These are phyloP conservation scores for Stereocaulon alpinum DNA, from an alignment of 495 filamentous ascomycete species.

Conservation along the genomic window DNA sequence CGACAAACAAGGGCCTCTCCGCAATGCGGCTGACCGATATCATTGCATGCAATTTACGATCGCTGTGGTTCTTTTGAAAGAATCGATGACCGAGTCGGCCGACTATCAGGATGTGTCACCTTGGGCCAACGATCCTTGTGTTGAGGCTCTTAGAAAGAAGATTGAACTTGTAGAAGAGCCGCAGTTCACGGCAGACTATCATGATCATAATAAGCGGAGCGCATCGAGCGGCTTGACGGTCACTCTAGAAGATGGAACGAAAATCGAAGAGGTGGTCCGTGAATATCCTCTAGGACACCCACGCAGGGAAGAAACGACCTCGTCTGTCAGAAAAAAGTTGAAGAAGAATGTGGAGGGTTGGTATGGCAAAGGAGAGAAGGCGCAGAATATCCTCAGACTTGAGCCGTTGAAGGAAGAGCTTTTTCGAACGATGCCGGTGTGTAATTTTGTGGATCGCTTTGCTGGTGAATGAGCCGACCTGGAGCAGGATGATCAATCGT, in stretches of 20 bases:
- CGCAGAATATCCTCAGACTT: constrained; percentile 41
- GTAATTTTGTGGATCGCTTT: constrained; percentile 7
- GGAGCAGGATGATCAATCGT: too few species aligned
- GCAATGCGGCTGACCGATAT: constrained; percentile 42
- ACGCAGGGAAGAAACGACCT: constrained; percentile 63
- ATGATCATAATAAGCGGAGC: constrained; percentile 25
- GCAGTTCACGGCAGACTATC: constrained; percentile 30
- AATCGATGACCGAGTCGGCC: constrained; percentile 20
- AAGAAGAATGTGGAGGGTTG: constrained; percentile 61
- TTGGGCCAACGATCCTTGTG: constrained; percentile 24
- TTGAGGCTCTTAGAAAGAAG: constrained; percentile 26
- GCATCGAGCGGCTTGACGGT: constrained; percentile 23
- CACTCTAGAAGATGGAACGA: constrained; percentile 24
- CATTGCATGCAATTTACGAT: constrained; percentile 52
- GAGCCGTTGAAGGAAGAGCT: background rate
- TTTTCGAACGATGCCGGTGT: background rate
- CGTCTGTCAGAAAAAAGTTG: constrained; percentile 66
- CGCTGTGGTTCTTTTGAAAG: constrained; percentile 33
- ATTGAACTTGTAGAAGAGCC: constrained; percentile 28
- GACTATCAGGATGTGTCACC: constrained; percentile 32
- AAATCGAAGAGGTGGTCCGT: constrained; percentile 67
- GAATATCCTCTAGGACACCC: constrained; percentile 77
- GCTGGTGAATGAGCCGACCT: too few species aligned
- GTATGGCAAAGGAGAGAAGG: constrained; percentile 46
- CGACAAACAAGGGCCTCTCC: constrained; percentile 30